Conservation (phyloP, 169 alveolate species). For the Eimeria maxima region DNA sequence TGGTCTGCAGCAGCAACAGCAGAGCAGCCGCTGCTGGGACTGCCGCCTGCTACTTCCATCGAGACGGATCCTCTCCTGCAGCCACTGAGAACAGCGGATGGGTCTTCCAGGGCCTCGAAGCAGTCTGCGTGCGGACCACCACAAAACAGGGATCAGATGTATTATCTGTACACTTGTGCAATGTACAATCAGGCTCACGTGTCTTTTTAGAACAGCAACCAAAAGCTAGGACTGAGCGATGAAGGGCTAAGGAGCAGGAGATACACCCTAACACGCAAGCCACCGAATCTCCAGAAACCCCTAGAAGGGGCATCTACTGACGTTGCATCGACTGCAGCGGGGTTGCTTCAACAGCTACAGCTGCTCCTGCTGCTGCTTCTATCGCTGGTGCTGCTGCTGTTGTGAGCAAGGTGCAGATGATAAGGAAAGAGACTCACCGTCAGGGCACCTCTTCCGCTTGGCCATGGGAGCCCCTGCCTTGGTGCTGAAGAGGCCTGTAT, state of each 20-base stretch:
- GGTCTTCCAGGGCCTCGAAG: conserved; percentile 24
- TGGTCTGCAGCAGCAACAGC: background rate
- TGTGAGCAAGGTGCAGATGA: background rate
- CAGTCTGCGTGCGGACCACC: background rate
- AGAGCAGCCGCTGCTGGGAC: background rate
- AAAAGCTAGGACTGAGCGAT: background rate
- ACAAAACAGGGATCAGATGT: background rate
- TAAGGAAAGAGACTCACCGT: background rate
- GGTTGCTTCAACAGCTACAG: background rate
- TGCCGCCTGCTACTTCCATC: background rate
- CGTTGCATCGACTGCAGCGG: background rate
- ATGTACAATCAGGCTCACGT: background rate
- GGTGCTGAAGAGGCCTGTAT: conserved; percentile 12
- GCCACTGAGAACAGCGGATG: background rate
- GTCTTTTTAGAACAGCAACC: background rate
- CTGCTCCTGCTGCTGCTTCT: background rate
- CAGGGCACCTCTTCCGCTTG: conserved; percentile 53
- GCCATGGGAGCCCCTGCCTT: conserved; percentile 17
- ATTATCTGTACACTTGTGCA: background rate
- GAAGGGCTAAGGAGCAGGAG: background rate
- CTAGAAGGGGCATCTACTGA: background rate
- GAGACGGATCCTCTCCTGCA: background rate
- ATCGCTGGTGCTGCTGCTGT: background rate
- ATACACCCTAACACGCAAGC: background rate
- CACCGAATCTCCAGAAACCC: background rate